These are phyloP conservation scores for Rosa rugosa DNA, from an alignment of 306 rosid genomes.

Conservation along the genomic window DNA sequence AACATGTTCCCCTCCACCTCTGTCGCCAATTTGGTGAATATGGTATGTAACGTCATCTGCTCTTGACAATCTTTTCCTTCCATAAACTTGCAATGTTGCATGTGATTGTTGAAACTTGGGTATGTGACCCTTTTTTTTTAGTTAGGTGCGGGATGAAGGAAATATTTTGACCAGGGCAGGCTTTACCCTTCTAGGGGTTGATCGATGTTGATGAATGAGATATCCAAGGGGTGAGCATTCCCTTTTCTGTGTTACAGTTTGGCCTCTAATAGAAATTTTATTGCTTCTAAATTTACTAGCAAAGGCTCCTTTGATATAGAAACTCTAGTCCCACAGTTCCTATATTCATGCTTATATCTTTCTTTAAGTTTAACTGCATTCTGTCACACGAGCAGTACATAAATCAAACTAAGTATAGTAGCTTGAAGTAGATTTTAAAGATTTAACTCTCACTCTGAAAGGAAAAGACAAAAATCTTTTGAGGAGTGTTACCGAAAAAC, in stretches of 20 bases:
- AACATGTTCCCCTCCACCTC: too few species aligned
- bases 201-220: conserved; percentile 90
- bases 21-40: too few species aligned
- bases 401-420: neutral
- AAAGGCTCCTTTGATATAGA: neutral
- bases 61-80: too few species aligned
- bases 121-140: too few species aligned
- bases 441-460: too few species aligned
- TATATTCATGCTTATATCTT: conserved; percentile 17
- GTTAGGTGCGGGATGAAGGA: too few species aligned
- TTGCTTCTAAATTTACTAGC: neutral
- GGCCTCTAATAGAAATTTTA: neutral
- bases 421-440: too few species aligned
- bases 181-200: conserved; percentile 84
- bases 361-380: neutral
- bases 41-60: too few species aligned
- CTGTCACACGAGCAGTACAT: neutral
- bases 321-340: neutral
- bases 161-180: conserved; percentile 68
- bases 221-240: conserved; percentile 76
- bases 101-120: too few species aligned
- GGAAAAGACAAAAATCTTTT: too few species aligned
- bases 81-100: too few species aligned
- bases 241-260: neutral
- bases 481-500: too few species aligned